phyloP scores from a whole-genome alignment of 768 basidiomycete species.

The Naematelia encephala region DNA sequence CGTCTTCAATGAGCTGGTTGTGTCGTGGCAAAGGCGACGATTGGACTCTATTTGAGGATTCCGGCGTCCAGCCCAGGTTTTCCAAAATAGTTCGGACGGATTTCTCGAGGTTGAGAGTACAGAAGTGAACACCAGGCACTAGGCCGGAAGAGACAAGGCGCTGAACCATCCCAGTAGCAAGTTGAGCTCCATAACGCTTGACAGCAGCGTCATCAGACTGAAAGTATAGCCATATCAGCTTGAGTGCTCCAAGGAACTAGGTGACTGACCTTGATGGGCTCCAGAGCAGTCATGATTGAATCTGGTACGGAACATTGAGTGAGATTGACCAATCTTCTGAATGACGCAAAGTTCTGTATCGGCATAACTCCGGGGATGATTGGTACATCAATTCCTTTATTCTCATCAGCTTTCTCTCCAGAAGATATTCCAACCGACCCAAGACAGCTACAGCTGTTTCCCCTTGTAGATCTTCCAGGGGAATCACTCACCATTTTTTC shows the following conservation, averaged over 20 bases:
- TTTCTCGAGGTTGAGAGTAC: constrained; percentile 95
- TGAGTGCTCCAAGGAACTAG: not conserved
- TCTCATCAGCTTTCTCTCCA: not conserved
- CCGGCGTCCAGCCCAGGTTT: constrained; percentile 63
- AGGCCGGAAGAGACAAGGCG: constrained; percentile 54
- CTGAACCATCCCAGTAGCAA: constrained; percentile 78
- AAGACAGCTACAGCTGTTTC: too few relatives aligned
- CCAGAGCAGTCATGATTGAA: constrained; percentile 63
- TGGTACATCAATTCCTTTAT: constrained; percentile 76
- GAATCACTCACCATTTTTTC: constrained; percentile 63
- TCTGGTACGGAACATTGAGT: constrained; percentile 76
- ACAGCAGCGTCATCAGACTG: constrained; percentile 90
- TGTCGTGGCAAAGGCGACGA: constrained; percentile 48
- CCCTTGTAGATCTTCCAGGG: not conserved
- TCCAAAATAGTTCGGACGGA: constrained; percentile 84
- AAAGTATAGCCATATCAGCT: constrained; percentile 1
- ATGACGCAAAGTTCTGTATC: constrained; percentile 92
- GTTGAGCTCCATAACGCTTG: constrained; percentile 86
- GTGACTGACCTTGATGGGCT: constrained; percentile 67
- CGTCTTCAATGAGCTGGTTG: constrained; percentile 48
- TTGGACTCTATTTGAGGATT: constrained; percentile 10
- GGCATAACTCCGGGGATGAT: constrained; percentile 97
- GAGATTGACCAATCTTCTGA: constrained; percentile 82
- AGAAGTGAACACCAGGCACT: constrained; percentile 75
- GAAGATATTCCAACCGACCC: too few relatives aligned